Conservation (phyloP, 345 rosid species). For the Brassica nigra region DNA sequence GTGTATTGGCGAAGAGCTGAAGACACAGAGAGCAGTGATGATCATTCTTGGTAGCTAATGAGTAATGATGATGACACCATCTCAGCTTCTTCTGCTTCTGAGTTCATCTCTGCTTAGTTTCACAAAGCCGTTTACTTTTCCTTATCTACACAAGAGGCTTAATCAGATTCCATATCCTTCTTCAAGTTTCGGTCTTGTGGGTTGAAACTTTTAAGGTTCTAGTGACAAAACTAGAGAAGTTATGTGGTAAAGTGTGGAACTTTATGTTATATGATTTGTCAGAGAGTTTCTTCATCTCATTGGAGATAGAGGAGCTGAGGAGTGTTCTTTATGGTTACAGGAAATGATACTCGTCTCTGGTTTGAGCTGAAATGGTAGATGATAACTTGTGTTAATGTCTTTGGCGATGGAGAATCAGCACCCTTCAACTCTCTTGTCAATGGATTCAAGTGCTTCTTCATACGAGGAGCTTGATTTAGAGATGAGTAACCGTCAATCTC, state of each 20-base stretch:
- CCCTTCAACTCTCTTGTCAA: too few species aligned
- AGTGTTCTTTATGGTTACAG: not conserved
- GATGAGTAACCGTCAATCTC: too few species aligned
- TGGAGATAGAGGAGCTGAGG: not conserved
- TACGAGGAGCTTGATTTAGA: too few species aligned
- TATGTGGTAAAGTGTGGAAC: not conserved
- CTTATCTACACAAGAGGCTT: slow-evolving; percentile 16
- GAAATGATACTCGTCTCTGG: slow-evolving; percentile 30
- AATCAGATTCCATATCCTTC: not conserved
- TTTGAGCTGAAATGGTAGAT: slow-evolving; percentile 48
- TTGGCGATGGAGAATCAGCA: too few species aligned
- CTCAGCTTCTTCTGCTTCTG: slow-evolving; percentile 33
- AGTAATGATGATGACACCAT: too few species aligned
- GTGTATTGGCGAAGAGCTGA: slow-evolving; percentile 21
- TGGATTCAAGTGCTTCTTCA: too few species aligned
- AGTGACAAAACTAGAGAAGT: not conserved
- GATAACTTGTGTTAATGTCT: too few species aligned
- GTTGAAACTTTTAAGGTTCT: not conserved
- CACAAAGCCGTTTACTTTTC: slow-evolving; percentile 40
- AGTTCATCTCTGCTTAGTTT: slow-evolving; percentile 50
- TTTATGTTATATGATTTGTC: not conserved
- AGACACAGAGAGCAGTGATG: slow-evolving; percentile 24
- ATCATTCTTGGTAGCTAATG: slow-evolving; percentile 18
- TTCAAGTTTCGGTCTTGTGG: not conserved
- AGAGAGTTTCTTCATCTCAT: slow-evolving; percentile 32